Evolutionary conservation across 2,329 filamentous ascomycete species (phyloP).

Genomic region (Epichloe aotearoae): DNA sequence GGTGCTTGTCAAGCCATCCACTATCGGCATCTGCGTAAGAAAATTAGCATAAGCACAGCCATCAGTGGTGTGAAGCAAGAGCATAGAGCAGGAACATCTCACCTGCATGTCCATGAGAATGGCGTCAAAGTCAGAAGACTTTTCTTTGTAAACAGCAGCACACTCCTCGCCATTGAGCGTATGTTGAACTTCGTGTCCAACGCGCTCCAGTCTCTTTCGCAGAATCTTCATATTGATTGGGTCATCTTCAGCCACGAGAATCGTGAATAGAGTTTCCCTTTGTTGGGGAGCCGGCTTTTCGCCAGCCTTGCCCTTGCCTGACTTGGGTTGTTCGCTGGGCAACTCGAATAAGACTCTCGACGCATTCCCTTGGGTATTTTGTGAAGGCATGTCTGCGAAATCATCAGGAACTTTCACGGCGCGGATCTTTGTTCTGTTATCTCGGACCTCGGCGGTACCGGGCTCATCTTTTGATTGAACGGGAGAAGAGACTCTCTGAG

Average conservation of each 20-base stretch:
- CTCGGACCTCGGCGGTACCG: constrained; percentile 26
- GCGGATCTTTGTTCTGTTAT: constrained; percentile 31
- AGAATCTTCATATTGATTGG: constrained; percentile 76
- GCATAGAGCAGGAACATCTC: constrained; percentile 17
- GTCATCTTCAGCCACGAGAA: constrained; percentile 79
- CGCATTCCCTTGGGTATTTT: constrained; percentile 16
- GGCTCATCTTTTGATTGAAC: constrained; percentile 10
- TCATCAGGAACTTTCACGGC: constrained; percentile 38
- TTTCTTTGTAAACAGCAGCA: constrained; percentile 53
- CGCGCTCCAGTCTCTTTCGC: constrained; percentile 64
- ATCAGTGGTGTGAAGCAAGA: not conserved
- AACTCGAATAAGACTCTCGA: constrained; percentile 29
- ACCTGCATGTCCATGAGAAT: constrained; percentile 92
- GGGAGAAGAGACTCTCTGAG: not conserved
- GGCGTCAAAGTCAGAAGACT: constrained; percentile 53
- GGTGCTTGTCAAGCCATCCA: constrained; percentile 69
- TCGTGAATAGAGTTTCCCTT: constrained; percentile 29
- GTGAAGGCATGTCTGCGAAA: constrained; percentile 20
- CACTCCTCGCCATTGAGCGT: constrained; percentile 81
- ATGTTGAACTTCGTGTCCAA: constrained; percentile 57
- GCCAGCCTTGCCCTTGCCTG: constrained; percentile 5
- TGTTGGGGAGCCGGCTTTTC: constrained; percentile 13
- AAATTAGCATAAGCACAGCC: not conserved
- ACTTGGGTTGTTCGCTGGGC: constrained; percentile 8
- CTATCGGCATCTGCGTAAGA: constrained; percentile 69